Base-by-base conservation (phyloP, 73 alveolate genomes). In the Breviolum minutum region DNA sequence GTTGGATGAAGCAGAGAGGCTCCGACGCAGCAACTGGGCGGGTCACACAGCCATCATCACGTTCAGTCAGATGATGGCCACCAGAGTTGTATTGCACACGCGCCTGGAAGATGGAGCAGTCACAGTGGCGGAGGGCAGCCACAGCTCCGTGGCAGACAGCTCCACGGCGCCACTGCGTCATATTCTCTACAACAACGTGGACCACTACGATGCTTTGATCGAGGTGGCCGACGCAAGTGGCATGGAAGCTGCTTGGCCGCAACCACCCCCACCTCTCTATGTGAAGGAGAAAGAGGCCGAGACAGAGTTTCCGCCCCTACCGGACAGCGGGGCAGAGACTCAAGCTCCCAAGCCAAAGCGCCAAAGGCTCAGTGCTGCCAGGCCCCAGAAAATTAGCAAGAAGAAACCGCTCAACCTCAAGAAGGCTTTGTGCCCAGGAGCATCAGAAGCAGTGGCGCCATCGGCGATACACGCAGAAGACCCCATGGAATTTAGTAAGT, bases 1-100 rank as follows among this genome's bases (percentile, higher is more conserved):
- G 99, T 63, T 77, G 27, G 81, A 9, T 11, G 99, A 94, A 27
- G 98, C 92, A 10, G 73, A 22, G 22, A 5, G 5, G 8, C 82
- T 77, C 60, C 82, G 99, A 0, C 70, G 20, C 29, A 61, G 60
- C 19, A 64, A 11, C 19, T 91, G 97, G 97, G 97, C 80, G 6
- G 97, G 97, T 1, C 87, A 71, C 69, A 60, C 77, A 12, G 63
- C 68, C 16, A 19, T 71, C 22, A 26, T 74, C 11, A 88, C 97
- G 24, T 94, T 6, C n/a, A 26, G 84, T 16, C 32, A 26, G 63
- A n/a, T 94, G 85, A 61, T 63, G 61, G 10, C 14, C 19, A 13
- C 27, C n/a, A 69, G 93, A n/a, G 94, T 80, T 17, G 22, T 29
- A 7, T 29, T 63, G 22, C 99, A 94, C 85, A 87, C 81, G 14